Evolutionary conservation across 148 eudicot genomes (phyloP), one percentile per base, ranked within the genome.

Genomic region (Silene uniflora): DNA sequence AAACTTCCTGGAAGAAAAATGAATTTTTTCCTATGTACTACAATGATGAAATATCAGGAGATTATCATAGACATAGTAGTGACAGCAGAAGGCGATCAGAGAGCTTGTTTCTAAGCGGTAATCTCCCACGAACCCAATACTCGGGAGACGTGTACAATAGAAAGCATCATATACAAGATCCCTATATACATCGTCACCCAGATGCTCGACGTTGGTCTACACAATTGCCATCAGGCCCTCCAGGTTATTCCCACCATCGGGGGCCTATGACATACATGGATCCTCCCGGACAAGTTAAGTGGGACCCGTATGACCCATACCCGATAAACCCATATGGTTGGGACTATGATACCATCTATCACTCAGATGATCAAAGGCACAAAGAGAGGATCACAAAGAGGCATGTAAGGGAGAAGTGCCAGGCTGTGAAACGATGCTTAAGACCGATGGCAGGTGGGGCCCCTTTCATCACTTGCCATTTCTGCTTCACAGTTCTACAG

Each of bases 371-470:
- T 69, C 84, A 76, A 46, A 74, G 84, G 81, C 78, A 77, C 35
- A 80, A 29, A 71, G 74, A 81, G 73, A 72, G 79, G 69, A 80
- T 83, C 77, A 62, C 70, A 73, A 79, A 68, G 74, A 86, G 80
- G 19, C 62, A 72, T 72, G 22, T 80, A 70, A 83, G 83, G 81
- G 90, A 85, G 84, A 88, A 87, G 69, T 65, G 73, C 32, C 81
- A 86, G 62, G 60, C 78, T 1, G 72, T 62, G 44, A 92, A 79
- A 84, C 79, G 82, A 73, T 83, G 86, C 46, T 75, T 89, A 62
- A 79, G 85, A 59, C 96, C 93, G 0, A 55, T 87, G 47, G 85
- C 89, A 72, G 91, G 96, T 32, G 98, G 91, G 1, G 87, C 93
- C 60, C 98, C 98, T 58, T 80, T 89, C 60, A 58, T 93, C 29